Evolutionary conservation across 2,329 filamentous ascomycete genomes (phyloP).

Genomic region (Teratosphaeria epicoccoides): DNA sequence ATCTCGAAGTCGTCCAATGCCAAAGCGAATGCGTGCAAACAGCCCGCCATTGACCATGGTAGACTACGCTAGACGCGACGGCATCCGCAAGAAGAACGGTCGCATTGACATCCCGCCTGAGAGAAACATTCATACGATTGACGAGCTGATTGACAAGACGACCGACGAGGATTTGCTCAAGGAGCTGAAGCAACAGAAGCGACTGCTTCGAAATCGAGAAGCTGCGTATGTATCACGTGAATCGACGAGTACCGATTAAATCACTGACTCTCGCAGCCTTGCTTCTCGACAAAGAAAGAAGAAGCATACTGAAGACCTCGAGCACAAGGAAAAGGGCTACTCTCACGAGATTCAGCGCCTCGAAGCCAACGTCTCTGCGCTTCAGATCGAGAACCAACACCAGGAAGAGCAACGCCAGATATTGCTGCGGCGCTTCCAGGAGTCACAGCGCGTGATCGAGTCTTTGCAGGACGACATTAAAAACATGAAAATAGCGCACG

Average conservation of each 20-base stretch:
- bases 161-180: slow-evolving; percentile 89
- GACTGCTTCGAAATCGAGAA: slow-evolving; percentile 85
- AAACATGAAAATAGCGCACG: slow-evolving; percentile 79
- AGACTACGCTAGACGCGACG: slow-evolving; percentile 55
- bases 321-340: slow-evolving; percentile 92
- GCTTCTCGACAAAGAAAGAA: slow-evolving; percentile 97
- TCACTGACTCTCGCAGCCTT: slow-evolving; percentile 36
- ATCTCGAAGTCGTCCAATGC: slow-evolving; percentile 38
- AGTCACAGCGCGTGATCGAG: slow-evolving; percentile 65
- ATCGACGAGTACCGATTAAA: neutral
- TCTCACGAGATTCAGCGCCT: slow-evolving; percentile 64
- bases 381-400: slow-evolving; percentile 44
- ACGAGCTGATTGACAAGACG: slow-evolving; percentile 78
- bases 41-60: slow-evolving; percentile 46
- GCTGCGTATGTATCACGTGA: slow-evolving; percentile 59
- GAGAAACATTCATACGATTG: slow-evolving; percentile 88
- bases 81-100: slow-evolving; percentile 94
- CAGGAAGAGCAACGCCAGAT: slow-evolving; percentile 22
- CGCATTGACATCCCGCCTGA: slow-evolving; percentile 94
- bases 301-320: slow-evolving; percentile 90
- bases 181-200: slow-evolving; percentile 97
- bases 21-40: slow-evolving; percentile 51
- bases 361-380: slow-evolving; percentile 62
- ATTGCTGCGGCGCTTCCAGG: slow-evolving; percentile 61
- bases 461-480: slow-evolving; percentile 76